Evolutionary conservation across 805 yeast species (phyloP).

Genomic region (Cephaloascus albidus): DNA sequence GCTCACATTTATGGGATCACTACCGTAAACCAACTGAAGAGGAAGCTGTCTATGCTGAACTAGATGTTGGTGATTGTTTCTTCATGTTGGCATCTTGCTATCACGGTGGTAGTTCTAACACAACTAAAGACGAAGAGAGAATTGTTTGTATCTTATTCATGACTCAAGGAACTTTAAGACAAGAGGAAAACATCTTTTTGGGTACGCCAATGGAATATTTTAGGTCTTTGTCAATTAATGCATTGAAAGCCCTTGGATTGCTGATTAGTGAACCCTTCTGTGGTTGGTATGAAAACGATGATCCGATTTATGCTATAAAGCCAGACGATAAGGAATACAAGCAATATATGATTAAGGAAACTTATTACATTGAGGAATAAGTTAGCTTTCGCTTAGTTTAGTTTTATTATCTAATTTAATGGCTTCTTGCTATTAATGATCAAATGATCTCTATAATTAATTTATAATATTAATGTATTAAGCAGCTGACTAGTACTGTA

Average conservation of each 20-base stretch:
- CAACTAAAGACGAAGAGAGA: slow-evolving; percentile 10
- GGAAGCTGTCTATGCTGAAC: slow-evolving; percentile 10
- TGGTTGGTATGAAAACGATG: slow-evolving; percentile 8
- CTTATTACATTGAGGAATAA: too few species aligned
- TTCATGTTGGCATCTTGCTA: slow-evolving; percentile 13
- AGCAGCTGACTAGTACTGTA: too few species aligned
- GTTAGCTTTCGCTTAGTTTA: too few species aligned
- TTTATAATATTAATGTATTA: too few species aligned
- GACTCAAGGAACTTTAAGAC: slow-evolving; percentile 12
- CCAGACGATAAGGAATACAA: not conserved
- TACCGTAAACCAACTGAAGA: slow-evolving; percentile 13
- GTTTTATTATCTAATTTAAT: too few species aligned
- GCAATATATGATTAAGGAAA: too few species aligned
- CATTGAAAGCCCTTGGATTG: slow-evolving; percentile 6
- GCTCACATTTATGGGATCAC: too few species aligned
- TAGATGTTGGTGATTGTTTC: slow-evolving; percentile 15
- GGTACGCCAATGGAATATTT: slow-evolving; percentile 8
- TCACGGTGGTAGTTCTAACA: slow-evolving; percentile 16
- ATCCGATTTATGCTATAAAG: slow-evolving; percentile 5
- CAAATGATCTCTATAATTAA: too few species aligned
- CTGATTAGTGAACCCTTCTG: slow-evolving; percentile 9
- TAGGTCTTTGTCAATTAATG: slow-evolving; percentile 4
- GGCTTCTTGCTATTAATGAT: too few species aligned
- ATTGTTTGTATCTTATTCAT: slow-evolving; percentile 11
- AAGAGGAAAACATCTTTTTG: slow-evolving; percentile 15